Percentiles rank a stretch among this genome's conserved stretches.
These are phyloP conservation scores for Kwoniella dendrophila DNA, from an alignment of 768 basidiomycete genomes.

Conservation along the genomic window DNA sequence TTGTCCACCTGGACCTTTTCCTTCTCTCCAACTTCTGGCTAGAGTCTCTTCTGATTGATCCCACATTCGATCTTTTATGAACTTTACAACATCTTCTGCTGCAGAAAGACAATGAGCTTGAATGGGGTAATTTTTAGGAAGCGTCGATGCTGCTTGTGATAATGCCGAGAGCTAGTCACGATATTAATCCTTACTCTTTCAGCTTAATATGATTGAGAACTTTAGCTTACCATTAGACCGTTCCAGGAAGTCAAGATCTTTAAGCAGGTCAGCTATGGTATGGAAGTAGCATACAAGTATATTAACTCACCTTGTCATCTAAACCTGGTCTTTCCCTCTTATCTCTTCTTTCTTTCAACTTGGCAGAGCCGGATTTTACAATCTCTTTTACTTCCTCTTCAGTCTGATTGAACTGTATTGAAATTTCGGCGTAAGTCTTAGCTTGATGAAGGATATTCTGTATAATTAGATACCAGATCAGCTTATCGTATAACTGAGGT, in stretches of 20 bases:
- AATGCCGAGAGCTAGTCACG: constrained; percentile 37
- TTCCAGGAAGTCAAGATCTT: constrained; percentile 58
- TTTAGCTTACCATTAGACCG: constrained; percentile 56
- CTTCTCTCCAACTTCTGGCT: constrained; percentile 56
- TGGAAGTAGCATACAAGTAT: neutral
- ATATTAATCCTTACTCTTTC: neutral
- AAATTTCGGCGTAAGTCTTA: constrained; percentile 18
- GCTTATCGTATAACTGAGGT: neutral
- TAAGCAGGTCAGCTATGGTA: neutral
- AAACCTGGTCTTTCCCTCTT: constrained; percentile 57
- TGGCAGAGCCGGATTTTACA: constrained; percentile 33
- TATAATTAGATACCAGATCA: neutral
- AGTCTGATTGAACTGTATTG: constrained; percentile 21
- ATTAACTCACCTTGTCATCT: constrained; percentile 56
- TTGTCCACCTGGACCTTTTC: constrained; percentile 56
- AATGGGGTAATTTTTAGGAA: constrained; percentile 37
- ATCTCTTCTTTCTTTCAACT: constrained; percentile 54
- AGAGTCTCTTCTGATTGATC: constrained; percentile 43
- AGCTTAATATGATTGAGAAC: neutral
- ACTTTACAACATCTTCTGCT: constrained; percentile 32
- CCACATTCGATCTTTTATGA: constrained; percentile 42
- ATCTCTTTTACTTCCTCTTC: constrained; percentile 40
- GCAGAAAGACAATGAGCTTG: constrained; percentile 14
- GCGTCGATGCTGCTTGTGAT: constrained; percentile 31
- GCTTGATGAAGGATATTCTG: constrained; percentile 50